Evolutionary conservation across 2,329 filamentous ascomycete species (phyloP).

Genomic region (Fusarium drepaniforme): DNA sequence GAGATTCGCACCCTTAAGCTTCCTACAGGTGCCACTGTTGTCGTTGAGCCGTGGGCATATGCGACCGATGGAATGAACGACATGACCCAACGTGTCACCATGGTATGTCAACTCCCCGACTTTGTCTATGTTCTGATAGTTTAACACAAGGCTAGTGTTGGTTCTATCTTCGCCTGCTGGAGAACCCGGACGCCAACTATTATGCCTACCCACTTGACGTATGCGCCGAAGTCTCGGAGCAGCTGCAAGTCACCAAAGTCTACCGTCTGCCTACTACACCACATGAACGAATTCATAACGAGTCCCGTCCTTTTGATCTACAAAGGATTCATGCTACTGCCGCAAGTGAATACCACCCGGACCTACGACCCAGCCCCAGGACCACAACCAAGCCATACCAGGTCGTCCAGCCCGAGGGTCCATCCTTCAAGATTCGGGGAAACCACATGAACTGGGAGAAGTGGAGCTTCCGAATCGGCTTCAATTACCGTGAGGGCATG

Average conservation of each 20-base stretch:
- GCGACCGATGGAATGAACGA: constrained; percentile 66
- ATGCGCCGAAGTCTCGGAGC: constrained; percentile 61
- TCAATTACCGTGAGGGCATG: constrained; percentile 77
- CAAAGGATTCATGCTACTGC: constrained; percentile 52
- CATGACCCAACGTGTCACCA: constrained; percentile 60
- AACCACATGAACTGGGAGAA: constrained; percentile 67
- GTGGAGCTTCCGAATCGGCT: constrained; percentile 76
- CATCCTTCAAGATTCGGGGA: constrained; percentile 56
- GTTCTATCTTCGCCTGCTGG: constrained; percentile 48
- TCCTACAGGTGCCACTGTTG: constrained; percentile 57
- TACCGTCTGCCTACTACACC: constrained; percentile 55
- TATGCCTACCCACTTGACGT: constrained; percentile 68
- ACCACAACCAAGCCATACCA: constrained; percentile 48
- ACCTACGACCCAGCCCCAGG: constrained; percentile 38
- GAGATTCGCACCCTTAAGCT: constrained; percentile 58
- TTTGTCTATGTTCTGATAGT: fast-evolving
- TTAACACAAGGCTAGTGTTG: constrained; percentile 30
- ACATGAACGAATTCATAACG: constrained; percentile 48
- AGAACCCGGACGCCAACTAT: constrained; percentile 63
- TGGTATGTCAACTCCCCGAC: constrained; percentile 51
- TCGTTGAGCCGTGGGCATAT: constrained; percentile 69
- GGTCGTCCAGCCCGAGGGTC: constrained; percentile 47
- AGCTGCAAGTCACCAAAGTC: constrained; percentile 59
- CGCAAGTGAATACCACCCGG: constrained; percentile 58
- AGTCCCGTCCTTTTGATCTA: constrained; percentile 53